Base-by-base conservation (phyloP, 2,329 filamentous ascomycete species). In the Polytolypa hystricis region DNA sequence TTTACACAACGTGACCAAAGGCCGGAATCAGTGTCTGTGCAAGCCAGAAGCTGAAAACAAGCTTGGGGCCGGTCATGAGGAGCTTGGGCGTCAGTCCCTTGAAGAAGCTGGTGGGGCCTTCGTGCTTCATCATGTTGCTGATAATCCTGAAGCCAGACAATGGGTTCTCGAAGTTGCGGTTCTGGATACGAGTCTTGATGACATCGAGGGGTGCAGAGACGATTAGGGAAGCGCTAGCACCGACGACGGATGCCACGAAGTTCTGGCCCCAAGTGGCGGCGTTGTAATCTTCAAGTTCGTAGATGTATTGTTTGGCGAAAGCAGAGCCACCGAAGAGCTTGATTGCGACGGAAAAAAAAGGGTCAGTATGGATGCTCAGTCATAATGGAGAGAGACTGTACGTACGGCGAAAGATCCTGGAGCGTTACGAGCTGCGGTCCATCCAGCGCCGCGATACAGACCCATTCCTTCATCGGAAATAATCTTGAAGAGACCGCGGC, bases 21-120 rank as follows among this genome's bases (percentile, higher is more conserved):
- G 86, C 81, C 35, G 91, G 91, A 57, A 98, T 98, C 53, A 98
- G 71, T 19, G 91, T 96, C 71, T 98, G 91, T 40, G 91, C 91
- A 57, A 98, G 77, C 91, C 91, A 98, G 79, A 98, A 98, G 43
- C 87, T 95, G 71, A 98, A 98, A 45, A 96, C 91, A 42, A 98
- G 74, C 75, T 98, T 98, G 45, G 91, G 91, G 16, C 91, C 93
- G 11, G 91, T 98, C 91, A 98, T 98, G 55, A 98, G 74, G 47
- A 98, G 77, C 81, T 98, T 98, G 44, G 91, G 91, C 33, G 86
- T 82, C 47, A 98, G 66, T 29, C 91, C 91, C 77, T 98, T 98
- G 77, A 98, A 98, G 75, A 98, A 96, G 53, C 81, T 80, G 11
- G 72, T 68, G 40, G 81, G 58, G 15, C 89, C 91, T 65, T 98